These are phyloP conservation scores for Raphanus sativus DNA, from an alignment of 345 rosid genomes.

Conservation along the genomic window DNA sequence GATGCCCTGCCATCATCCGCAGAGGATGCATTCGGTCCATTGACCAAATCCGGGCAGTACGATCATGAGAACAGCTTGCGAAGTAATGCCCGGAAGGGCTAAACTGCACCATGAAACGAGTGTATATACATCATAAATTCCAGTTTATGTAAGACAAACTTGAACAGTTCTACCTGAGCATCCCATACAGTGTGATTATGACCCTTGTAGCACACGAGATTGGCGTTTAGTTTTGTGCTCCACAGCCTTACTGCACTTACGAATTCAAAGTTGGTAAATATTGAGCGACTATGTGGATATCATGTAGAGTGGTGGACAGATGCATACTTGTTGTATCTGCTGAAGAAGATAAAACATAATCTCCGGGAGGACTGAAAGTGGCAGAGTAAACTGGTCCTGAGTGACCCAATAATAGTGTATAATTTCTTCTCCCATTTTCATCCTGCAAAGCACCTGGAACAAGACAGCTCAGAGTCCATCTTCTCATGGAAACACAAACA, in stretches of 20 bases:
- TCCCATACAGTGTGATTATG: conserved; percentile 99
- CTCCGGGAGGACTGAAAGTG: conserved; percentile 84
- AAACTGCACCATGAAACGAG: conserved; percentile 75
- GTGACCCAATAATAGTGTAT: conserved; percentile 80
- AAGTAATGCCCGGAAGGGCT: conserved; percentile 92
- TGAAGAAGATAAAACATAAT: conserved; percentile 85
- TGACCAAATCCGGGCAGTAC: conserved; percentile 95
- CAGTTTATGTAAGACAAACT: neutral
- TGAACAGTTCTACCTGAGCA: conserved; percentile 63
- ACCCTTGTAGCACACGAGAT: conserved; percentile 98
- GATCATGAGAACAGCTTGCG: conserved; percentile 94
- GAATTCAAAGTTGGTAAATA: conserved; percentile 12
- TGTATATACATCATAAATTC: too few relatives aligned
- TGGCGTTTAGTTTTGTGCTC: conserved; percentile 94
- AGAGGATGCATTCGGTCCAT: conserved; percentile 91
- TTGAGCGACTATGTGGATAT: neutral
- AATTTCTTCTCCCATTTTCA: conserved; percentile 70
- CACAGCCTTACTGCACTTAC: conserved; percentile 74
- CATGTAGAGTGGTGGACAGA: neutral
- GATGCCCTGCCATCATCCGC: conserved; percentile 95
- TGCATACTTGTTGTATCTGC: conserved; percentile 87
- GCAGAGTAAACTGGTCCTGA: conserved; percentile 94
- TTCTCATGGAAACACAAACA: conserved; percentile 19
- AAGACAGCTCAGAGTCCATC: conserved; percentile 16
- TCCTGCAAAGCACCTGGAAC: conserved; percentile 72